Evolutionary conservation across 176 grass and related monocot genomes (phyloP), one percentile per base, ranked within the genome.

Genomic region (Zizania latifolia): DNA sequence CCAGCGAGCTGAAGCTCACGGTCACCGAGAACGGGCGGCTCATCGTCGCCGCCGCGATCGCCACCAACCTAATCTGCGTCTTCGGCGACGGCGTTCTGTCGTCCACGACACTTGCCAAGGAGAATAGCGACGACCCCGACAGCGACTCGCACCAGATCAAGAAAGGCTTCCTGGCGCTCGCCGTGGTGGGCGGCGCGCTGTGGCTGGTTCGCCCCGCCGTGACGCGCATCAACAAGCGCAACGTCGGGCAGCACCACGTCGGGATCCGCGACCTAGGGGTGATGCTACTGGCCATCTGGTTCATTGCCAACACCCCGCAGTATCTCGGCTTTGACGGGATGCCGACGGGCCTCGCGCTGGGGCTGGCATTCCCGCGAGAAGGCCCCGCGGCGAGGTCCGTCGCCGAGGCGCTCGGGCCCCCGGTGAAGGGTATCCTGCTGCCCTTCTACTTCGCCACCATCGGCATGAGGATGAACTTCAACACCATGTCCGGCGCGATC

Each of bases 381-480:
- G 85, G 78, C 21, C 78, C 85, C 12, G 72, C 85, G 28, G 85
- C 78, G 17, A 57, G 85, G 0, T 65, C 78, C 29, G 35, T 87
- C 58, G 58, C 30, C 21, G 72, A 71, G 29, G 11, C 72, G 4
- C 78, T 87, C 0, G 28, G 6, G 29, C 72, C 85, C 0, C 65
- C 46, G 0, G 65, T 82, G 0, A 56, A 82, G 23, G 85, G 85
- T 16, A 0, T 86, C 1, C 3, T 86, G 16, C 3, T 86, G 1
- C 85, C 85, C 3, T 86, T 87, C 85, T 87, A 87, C 72, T 87
- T 87, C 65, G 85, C 85, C 21, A 87, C 78, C 45, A 82, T 87
- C 13, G 85, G 85, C 1, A 77, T 87, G 78, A 54, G 81, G 65
- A 40, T 87, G 5, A 51, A 87, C 58, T 87, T 71, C 66, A 82